These are phyloP conservation scores for Pythium guiyangense DNA, from an alignment of 352 stramenopile species.

Conservation along the genomic window DNA sequence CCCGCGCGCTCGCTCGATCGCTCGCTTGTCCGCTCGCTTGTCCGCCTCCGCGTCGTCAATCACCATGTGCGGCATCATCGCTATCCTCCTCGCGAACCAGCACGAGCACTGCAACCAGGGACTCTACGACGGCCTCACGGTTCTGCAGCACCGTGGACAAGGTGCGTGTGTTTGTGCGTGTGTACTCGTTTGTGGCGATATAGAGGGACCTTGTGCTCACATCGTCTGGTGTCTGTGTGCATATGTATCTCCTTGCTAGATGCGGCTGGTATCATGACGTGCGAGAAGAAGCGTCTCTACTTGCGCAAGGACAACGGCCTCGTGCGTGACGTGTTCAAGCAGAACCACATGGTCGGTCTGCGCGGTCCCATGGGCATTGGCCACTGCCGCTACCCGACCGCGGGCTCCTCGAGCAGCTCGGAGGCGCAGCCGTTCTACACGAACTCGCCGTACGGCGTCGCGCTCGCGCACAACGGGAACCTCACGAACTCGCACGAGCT, in stretches of 20 bases:
- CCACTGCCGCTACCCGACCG: slow-evolving; percentile 98
- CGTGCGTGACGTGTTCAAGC: slow-evolving; percentile 98
- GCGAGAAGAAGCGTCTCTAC: slow-evolving; percentile 90
- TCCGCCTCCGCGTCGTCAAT: background rate
- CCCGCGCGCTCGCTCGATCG: background rate
- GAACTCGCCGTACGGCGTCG: slow-evolving; percentile 98
- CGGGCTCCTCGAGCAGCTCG: slow-evolving; percentile 86
- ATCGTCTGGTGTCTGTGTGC: background rate
- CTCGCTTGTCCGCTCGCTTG: background rate
- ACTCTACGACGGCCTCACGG: slow-evolving; percentile 96
- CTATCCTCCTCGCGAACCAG: slow-evolving; percentile 94
- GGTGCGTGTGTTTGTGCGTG: slow-evolving; percentile 28
- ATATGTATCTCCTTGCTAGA: slow-evolving; percentile 25
- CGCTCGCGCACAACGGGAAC: slow-evolving; percentile 98
- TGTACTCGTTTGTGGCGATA: too few species aligned
- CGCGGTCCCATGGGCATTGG: slow-evolving; percentile 95
- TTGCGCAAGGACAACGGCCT: slow-evolving; percentile 98
- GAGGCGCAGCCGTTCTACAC: slow-evolving; percentile 99
- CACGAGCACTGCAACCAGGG: slow-evolving; percentile 92
- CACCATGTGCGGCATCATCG: slow-evolving; percentile 98
- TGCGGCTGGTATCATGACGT: slow-evolving; percentile 96
- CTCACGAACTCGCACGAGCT: slow-evolving; percentile 98
- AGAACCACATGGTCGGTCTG: slow-evolving; percentile 97
- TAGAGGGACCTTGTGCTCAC: too few species aligned
- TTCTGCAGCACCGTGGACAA: slow-evolving; percentile 98